Percentiles rank a stretch among this genome's conserved stretches.
These are phyloP conservation scores for Cyclocybe cylindracea DNA, from an alignment of 768 basidiomycete genomes.

Conservation along the genomic window DNA sequence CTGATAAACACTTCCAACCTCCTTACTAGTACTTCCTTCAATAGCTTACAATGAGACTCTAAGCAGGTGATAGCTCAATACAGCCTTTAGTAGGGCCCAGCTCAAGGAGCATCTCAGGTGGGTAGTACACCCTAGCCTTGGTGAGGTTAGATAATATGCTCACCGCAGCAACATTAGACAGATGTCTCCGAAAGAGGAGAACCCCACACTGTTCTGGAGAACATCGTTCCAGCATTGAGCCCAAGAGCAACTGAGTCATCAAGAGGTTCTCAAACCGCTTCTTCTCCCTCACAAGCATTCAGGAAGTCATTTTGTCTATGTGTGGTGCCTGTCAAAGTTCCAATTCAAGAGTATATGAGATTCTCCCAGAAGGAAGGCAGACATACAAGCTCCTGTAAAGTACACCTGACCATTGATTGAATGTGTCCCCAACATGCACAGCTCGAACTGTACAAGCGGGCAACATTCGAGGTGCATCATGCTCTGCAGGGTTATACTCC, in stretches of 20 bases:
- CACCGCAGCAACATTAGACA: conserved; percentile 42
- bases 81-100: conserved; percentile 87
- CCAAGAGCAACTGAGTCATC: conserved; percentile 95
- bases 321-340: conserved; percentile 56
- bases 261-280: conserved; percentile 91
- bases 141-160: conserved; percentile 89
- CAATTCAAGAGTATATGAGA: conserved; percentile 1
- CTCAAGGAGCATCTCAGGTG: conserved; percentile 74
- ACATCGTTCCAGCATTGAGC: conserved; percentile 95
- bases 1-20: conserved; percentile 96
- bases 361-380: not conserved
- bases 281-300: conserved; percentile 89
- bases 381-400: conserved; percentile 87
- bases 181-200: not conserved
- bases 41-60: conserved; percentile 85
- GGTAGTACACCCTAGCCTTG: conserved; percentile 87
- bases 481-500: conserved; percentile 87
- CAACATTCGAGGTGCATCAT: conserved; percentile 81
- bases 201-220: conserved; percentile 79
- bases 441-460: conserved; percentile 89
- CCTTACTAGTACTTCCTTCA: conserved; percentile 94
- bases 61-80: conserved; percentile 87
- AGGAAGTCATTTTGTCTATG: conserved; percentile 92
- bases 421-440: conserved; percentile 99
- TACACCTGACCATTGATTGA: conserved; percentile 98